Evolutionary conservation across 2,329 filamentous ascomycete genomes (phyloP), one percentile per base, ranked within the genome.

Genomic region (Ilyonectria mors-panacis): DNA sequence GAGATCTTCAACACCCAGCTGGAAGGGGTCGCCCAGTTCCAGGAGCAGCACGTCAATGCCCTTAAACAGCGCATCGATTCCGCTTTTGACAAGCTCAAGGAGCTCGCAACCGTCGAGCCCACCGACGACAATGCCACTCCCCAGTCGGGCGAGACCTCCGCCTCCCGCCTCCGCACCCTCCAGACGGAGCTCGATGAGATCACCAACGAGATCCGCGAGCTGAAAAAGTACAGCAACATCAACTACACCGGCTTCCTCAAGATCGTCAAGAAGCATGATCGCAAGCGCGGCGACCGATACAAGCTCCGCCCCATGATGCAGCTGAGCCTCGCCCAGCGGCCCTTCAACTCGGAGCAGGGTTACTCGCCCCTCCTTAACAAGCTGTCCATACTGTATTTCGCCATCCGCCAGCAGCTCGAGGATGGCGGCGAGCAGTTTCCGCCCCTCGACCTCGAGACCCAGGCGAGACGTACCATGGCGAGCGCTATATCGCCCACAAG

Each of bases 221-320:
- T 99, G 73, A 96, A 97, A 83, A 96, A 93, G 81, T 99, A 96
- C 83, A 96, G 94, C 81, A 93, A 92, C 71, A 92, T 98, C 84
- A 99, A 99, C 84, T 99, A 98, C 82, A 97, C 96, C 7, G 96
- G 94, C 55, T 97, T 98, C 82, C 88, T 98, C 78, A 99, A 99
- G 86, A 97, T 97, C 54, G 94, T 94, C 63, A 99, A 99, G 90
- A 99, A 99, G 84, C 96, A 99, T 82, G 96, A 99, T 82, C 93
- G 96, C 73, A 97, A 95, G 84, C 89, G 95, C 72, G 95, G 95
- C 64, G 88, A 91, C 72, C 88, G 91, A 59, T 98, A 98, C 85
- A 93, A 92, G 79, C 92, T 98, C 73, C 91, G 94, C 30, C 95
- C 96, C 35, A 91, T 98, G 85, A 91, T 98, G 82, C 93, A 97